Conservation (phyloP, 2,329 filamentous ascomycete genomes). For the Penicillium sp. region DNA sequence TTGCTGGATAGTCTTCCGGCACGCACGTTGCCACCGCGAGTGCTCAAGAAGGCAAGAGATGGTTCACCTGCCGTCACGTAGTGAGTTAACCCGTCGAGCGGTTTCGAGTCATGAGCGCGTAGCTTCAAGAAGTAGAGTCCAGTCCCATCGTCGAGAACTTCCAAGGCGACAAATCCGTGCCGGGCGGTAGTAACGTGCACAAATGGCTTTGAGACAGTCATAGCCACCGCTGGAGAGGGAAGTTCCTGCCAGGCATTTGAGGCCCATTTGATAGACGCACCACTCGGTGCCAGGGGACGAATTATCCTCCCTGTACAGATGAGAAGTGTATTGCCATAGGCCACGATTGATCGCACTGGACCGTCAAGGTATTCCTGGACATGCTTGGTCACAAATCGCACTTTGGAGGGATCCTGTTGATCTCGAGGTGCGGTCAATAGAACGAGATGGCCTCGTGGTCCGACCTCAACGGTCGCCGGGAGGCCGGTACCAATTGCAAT, state of each 20-base stretch:
- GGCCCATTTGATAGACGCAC: slow-evolving; percentile 44
- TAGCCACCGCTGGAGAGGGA: slow-evolving; percentile 52
- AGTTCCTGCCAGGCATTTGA: slow-evolving; percentile 42
- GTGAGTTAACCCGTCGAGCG: slow-evolving; percentile 37
- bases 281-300: slow-evolving; percentile 46
- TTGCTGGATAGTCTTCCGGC: slow-evolving; percentile 31
- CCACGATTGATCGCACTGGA: slow-evolving; percentile 58
- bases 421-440: slow-evolving; percentile 39
- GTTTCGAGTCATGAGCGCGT: slow-evolving; percentile 36
- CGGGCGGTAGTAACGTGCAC: slow-evolving; percentile 58
- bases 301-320: slow-evolving; percentile 49
- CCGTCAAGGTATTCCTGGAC: slow-evolving; percentile 35
- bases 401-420: slow-evolving; percentile 24
- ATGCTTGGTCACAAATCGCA: slow-evolving; percentile 40
- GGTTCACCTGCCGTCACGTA: slow-evolving; percentile 40
- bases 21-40: slow-evolving; percentile 55
- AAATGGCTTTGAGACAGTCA: slow-evolving; percentile 49
- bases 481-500: slow-evolving; percentile 44
- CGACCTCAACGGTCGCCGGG: slow-evolving; percentile 24
- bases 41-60: slow-evolving; percentile 51
- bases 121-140: slow-evolving; percentile 23
- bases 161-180: slow-evolving; percentile 55
- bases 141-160: slow-evolving; percentile 38
- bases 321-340: slow-evolving; percentile 48
- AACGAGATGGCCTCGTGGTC: slow-evolving; percentile 37